These are phyloP conservation scores for Malus orientalis DNA, from an alignment of 306 rosid genomes.

Conservation along the genomic window DNA sequence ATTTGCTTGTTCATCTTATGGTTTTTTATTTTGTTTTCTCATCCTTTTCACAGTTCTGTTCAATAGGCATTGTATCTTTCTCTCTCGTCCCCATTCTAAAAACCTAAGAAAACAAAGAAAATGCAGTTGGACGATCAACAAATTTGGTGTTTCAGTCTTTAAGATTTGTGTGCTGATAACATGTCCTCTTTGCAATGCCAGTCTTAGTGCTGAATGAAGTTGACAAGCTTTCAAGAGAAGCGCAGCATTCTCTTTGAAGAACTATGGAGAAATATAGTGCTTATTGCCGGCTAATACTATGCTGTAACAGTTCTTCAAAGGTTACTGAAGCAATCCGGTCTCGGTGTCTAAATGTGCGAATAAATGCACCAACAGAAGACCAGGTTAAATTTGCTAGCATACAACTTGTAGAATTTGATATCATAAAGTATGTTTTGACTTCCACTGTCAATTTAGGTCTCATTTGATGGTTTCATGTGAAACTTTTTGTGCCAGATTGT, in stretches of 20 bases:
- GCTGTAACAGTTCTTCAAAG: conserved; percentile 94
- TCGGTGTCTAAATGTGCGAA: conserved; percentile 80
- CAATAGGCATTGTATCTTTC: too few relatives aligned
- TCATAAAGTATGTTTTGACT: neutral
- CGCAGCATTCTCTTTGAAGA: conserved; percentile 89
- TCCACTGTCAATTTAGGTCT: neutral
- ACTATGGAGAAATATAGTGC: conserved; percentile 95
- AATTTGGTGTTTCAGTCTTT: neutral
- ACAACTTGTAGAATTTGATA: neutral
- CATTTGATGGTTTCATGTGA: neutral
- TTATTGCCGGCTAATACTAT: conserved; percentile 80
- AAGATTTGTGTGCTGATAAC: conserved; percentile 9
- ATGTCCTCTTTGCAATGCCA: conserved; percentile 30
- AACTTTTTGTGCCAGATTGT: conserved; percentile 41
- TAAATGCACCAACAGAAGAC: conserved; percentile 76
- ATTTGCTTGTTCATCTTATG: too few relatives aligned
- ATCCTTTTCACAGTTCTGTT: neutral
- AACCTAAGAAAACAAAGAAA: neutral
- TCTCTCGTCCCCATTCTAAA: neutral
- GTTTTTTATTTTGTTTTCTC: too few relatives aligned
- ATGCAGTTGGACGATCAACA: neutral
- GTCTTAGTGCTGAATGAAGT: conserved; percentile 87
- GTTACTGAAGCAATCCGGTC: conserved; percentile 96
- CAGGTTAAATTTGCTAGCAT: conserved; percentile 37
- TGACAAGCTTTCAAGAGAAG: conserved; percentile 92